Base-by-base conservation (phyloP, 2,329 filamentous ascomycete genomes). In the Stagonosporopsis tanaceti region DNA sequence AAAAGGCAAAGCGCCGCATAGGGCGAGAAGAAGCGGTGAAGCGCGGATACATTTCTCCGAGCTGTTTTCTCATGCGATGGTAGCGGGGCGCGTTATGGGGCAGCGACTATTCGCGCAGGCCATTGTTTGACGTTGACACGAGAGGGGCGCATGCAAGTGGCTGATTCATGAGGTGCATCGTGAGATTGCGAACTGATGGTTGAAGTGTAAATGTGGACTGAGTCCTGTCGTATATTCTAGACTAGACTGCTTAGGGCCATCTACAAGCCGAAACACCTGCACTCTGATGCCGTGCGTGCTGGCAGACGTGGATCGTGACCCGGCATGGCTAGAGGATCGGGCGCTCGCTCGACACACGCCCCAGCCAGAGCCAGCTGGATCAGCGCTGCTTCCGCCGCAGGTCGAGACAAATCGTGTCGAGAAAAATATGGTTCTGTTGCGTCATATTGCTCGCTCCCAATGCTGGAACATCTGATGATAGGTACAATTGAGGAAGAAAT, bases 401-500 rank as follows among this genome's bases (percentile, higher is more conserved):
- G 24, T 47, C 25, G 51, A 35, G 50, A 47, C 30, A 59, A 54
- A 25, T 51, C 46, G 55, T 53, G 25, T 50, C 50, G 50, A 45
- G 30, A 38, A 34, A 30, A 30, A 44, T 20, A 45, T 54, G 50
- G 32, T 46, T 54, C 41, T 53, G 50, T 51, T 47, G 50, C 37
- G 50, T 59, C 51, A 20, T 54, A 59, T 51, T 59, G 51, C 47
- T 54, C 50, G 46, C 40, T 55, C 44, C 52, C 44, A 53, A 45
- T 52, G 51, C 47, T 28, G 39, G 25, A 61, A 52, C n/a, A 42
- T 57, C 51, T 41, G 47, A 53, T 57, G 50, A 59, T 65, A 67
- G 53, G 60, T 67, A 65, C 61, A 67, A 44, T 53, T 39, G 32
- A 53, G 25, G 28, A 50, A 42, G 24, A 57, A 53, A 46, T 25